Evolutionary conservation across 805 yeast species (phyloP).

Genomic region (Schwanniomyces occidentalis): DNA sequence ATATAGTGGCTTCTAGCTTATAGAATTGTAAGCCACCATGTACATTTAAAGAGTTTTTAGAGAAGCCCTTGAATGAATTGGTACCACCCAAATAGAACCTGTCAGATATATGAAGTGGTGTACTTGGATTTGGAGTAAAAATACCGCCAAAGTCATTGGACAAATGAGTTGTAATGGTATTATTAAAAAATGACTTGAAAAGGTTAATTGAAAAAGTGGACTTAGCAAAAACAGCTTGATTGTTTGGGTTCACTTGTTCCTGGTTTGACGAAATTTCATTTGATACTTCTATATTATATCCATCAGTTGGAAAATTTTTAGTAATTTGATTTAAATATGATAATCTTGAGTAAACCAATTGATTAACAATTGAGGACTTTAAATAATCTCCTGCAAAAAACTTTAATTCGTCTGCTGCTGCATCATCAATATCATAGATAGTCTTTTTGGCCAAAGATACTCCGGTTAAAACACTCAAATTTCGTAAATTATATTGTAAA

Average conservation of each 20-base stretch:
- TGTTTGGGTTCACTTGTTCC: slow-evolving; percentile 22
- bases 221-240: slow-evolving; percentile 33
- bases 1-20: slow-evolving; percentile 59
- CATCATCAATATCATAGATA: slow-evolving; percentile 49
- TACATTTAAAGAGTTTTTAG: slow-evolving; percentile 66
- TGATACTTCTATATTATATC: slow-evolving; percentile 61
- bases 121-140: slow-evolving; percentile 25
- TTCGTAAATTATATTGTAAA: slow-evolving; percentile 32
- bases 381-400: slow-evolving; percentile 34
- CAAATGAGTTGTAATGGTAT: slow-evolving; percentile 50
- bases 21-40: slow-evolving; percentile 70
- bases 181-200: slow-evolving; percentile 44
- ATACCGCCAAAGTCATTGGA: slow-evolving; percentile 58
- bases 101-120: slow-evolving; percentile 64
- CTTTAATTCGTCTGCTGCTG: slow-evolving; percentile 48
- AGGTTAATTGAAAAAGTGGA: slow-evolving; percentile 27
- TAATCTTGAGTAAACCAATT: slow-evolving; percentile 22
- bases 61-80: slow-evolving; percentile 69
- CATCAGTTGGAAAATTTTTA: slow-evolving; percentile 42
- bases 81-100: slow-evolving; percentile 84
- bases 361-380: slow-evolving; percentile 34
- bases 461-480: slow-evolving; percentile 46
- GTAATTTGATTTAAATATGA: slow-evolving; percentile 21
- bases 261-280: slow-evolving; percentile 48
- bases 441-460: slow-evolving; percentile 60